A percentile compares a stretch with the other conserved stretches of the same genome.
Conservation (phyloP, 352 stramenopile genomes). For the Phytophthora litchii region DNA sequence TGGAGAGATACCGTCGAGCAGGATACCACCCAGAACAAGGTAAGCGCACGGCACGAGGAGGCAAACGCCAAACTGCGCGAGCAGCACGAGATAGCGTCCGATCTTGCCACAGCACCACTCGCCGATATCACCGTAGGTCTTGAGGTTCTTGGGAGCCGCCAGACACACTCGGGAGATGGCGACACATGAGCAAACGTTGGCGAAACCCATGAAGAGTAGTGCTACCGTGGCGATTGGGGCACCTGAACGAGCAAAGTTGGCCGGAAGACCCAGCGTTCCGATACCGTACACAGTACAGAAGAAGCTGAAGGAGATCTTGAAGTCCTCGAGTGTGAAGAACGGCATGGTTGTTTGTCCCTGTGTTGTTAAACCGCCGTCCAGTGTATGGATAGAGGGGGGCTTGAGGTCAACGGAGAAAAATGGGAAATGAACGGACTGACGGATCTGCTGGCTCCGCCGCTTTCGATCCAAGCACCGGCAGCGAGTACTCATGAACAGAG, state of each 20-base stretch:
- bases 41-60: slow-evolving; percentile 58
- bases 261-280: slow-evolving; percentile 62
- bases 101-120: slow-evolving; percentile 56
- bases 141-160: slow-evolving; percentile 55
- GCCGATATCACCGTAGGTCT: slow-evolving; percentile 66
- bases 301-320: slow-evolving; percentile 71
- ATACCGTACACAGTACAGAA: slow-evolving; percentile 75
- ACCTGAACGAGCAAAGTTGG: slow-evolving; percentile 66
- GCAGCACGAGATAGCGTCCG: slow-evolving; percentile 59
- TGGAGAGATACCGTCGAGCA: slow-evolving; percentile 58
- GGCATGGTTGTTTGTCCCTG: slow-evolving; percentile 23
- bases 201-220: slow-evolving; percentile 63
- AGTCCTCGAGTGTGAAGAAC: slow-evolving; percentile 43
- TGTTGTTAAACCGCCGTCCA: slow-evolving; percentile 22
- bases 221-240: slow-evolving; percentile 50
- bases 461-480: neutral
- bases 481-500: slow-evolving; percentile 12
- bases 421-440: slow-evolving; percentile 19
- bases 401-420: slow-evolving; percentile 21
- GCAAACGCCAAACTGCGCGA: slow-evolving; percentile 61
- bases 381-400: slow-evolving; percentile 10
- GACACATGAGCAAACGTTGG: slow-evolving; percentile 66
- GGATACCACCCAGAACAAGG: slow-evolving; percentile 62
- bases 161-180: slow-evolving; percentile 64
- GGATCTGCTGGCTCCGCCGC: neutral